Percentiles rank a stretch among this genome's conserved stretches.
These are phyloP conservation scores for Kitagawia praeruptora DNA, from an alignment of 129 eudicot species.

Conservation along the genomic window DNA sequence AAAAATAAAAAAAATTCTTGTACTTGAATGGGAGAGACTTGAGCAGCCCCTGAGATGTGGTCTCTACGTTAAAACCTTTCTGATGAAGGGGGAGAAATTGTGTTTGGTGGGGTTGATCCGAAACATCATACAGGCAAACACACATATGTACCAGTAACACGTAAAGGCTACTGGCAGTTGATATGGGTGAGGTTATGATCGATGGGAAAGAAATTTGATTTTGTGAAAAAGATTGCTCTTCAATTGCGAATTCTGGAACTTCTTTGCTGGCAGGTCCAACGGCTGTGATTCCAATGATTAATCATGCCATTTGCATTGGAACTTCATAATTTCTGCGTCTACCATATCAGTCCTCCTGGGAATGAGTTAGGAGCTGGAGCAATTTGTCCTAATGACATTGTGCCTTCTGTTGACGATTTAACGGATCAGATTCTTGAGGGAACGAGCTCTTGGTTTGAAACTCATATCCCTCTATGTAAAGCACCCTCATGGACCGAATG, in stretches of 20 bases:
- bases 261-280: too few species aligned
- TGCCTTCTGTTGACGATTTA: constrained; percentile 55
- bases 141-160: constrained; percentile 43
- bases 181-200: constrained; percentile 47
- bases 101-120: constrained; percentile 58
- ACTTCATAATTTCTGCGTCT: constrained; percentile 94
- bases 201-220: constrained; percentile 38
- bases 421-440: constrained; percentile 61
- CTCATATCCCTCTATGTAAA: constrained; percentile 87
- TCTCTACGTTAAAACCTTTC: neutral
- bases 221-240: too few species aligned
- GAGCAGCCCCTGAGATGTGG: neutral
- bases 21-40: constrained; percentile 46
- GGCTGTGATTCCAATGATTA: too few species aligned
- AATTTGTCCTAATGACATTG: constrained; percentile 33
- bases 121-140: constrained; percentile 47
- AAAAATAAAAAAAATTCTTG: constrained; percentile 37
- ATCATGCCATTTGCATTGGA: too few species aligned
- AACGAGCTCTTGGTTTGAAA: constrained; percentile 85
- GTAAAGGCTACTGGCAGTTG: constrained; percentile 63
- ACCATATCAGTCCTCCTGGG: constrained; percentile 99
- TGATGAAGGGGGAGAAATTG: constrained; percentile 49
- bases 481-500: constrained; percentile 97
- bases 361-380: constrained; percentile 88
- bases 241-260: too few species aligned